phyloP scores from a whole-genome alignment of 2,329 filamentous ascomycete species.

The Sphaerostilbella broomeana region DNA sequence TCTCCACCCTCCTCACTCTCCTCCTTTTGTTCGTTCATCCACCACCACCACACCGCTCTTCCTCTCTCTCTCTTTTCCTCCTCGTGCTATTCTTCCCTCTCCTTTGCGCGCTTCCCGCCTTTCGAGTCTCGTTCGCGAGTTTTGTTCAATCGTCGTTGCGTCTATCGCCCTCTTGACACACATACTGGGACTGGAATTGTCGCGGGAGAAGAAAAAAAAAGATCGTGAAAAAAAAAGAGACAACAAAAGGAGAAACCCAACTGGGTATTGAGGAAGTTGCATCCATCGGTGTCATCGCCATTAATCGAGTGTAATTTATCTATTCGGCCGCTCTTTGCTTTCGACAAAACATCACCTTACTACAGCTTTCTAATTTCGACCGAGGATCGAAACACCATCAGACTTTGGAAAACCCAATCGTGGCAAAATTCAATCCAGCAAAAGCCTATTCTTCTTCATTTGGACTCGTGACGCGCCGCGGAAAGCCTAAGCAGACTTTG shows the following conservation, averaged over 20 bases:
- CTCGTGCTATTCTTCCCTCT: conserved; percentile 10
- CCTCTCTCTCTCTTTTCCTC: conserved; percentile 17
- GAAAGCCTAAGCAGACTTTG: not conserved
- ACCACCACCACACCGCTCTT: conserved; percentile 26
- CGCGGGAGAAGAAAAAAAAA: conserved; percentile 7
- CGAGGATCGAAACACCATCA: conserved; percentile 9
- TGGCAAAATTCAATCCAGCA: not conserved
- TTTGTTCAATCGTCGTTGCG: conserved; percentile 6
- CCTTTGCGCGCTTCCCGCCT: conserved; percentile 9
- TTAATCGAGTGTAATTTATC: conserved; percentile 34
- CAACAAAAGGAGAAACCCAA: conserved; percentile 14
- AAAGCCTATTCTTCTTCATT: conserved; percentile 1
- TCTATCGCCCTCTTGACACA: conserved; percentile 6
- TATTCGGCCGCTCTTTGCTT: conserved; percentile 20
- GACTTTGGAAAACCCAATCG: conserved; percentile 3
- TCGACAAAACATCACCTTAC: conserved; percentile 9
- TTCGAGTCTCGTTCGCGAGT: conserved; percentile 8
- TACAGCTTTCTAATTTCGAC: conserved; percentile 11
- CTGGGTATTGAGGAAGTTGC: conserved; percentile 20
- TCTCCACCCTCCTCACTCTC: conserved; percentile 23
- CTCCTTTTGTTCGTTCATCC: conserved; percentile 19
- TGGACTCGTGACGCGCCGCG: not conserved
- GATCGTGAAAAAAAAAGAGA: conserved; percentile 9
- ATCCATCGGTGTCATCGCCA: conserved; percentile 21
- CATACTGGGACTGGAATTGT: conserved; percentile 6